Conservation (phyloP, 148 eudicot genomes). For the Camellia sinensis region DNA sequence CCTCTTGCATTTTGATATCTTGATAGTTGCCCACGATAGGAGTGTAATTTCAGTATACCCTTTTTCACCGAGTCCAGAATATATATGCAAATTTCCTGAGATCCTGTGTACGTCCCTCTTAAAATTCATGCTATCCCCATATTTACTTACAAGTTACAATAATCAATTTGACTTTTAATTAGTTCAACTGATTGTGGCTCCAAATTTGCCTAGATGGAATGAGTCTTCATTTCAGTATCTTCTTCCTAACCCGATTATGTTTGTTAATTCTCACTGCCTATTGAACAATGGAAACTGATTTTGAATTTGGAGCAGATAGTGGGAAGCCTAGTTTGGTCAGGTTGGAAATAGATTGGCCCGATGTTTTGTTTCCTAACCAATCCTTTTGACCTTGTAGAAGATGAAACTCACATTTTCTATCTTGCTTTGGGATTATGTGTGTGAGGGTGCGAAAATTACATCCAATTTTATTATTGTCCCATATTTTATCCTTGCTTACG, state of each 20-base stretch:
- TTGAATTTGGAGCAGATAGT: not conserved
- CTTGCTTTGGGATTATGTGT: not conserved
- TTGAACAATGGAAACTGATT: not conserved
- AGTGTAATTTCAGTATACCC: not conserved
- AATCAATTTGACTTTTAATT: not conserved
- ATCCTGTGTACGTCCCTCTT: not conserved
- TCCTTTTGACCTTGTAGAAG: not conserved
- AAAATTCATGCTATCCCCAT: not conserved
- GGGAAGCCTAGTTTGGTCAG: slow-evolving; percentile 5
- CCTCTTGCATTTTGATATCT: not conserved
- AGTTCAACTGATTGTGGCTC: not conserved
- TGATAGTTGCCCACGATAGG: not conserved
- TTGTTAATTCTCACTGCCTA: not conserved
- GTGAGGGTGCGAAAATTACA: not conserved
- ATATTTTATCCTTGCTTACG: not conserved
- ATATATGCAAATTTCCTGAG: not conserved
- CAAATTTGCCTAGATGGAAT: not conserved
- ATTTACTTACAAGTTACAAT: not conserved
- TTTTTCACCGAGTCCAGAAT: not conserved
- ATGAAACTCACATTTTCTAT: not conserved
- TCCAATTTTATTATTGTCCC: not conserved
- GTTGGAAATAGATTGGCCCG: not conserved
- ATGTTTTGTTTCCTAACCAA: not conserved
- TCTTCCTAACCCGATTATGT: not conserved
- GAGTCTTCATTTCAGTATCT: not conserved